Base-by-base conservation (phyloP, 768 basidiomycete genomes). In the Pleurotus tuber-regium region DNA sequence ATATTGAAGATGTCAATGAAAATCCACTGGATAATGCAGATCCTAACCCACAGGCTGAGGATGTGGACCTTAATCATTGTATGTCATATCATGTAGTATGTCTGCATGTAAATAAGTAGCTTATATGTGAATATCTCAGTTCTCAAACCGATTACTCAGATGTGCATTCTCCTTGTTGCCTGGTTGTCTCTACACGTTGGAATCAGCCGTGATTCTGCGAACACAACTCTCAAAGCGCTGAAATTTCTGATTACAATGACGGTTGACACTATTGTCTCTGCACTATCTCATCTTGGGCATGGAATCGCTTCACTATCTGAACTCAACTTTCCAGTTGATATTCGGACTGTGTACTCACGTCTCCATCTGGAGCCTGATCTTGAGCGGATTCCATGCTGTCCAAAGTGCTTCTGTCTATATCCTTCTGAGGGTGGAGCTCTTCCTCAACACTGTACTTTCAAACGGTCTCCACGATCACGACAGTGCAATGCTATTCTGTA, bases 171-270 rank as follows among this genome's bases (percentile, higher is more conserved):
- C 12, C 51, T 64, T 46, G 54, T 50, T 18, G 50, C 54, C 26
- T 65, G 65, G 65, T 57, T 66, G 3, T 51, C 54, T 30, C 48
- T 58, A n/a, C 36, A 30, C 39, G 58, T 51, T 52, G 59, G 61
- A 8, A 31, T 60, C 4, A 66, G 65, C 52, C 54, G 57, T 5
- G 24, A 39, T 5, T 48, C 50, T 23, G 35, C 59, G n/a, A 61
- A 61, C 26, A 56, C 24, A 18, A 23, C 59, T 24, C 39, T 65
- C 19, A 53, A 59, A 48, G 57, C 56, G 12, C 19, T 64, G 16
- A 53, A 55, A 4, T 44, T 65, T 24, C 57, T 66, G 23, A 8
- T 64, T 12, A 41, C 43, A 18, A 57, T 33, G 8, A 40, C 47
- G 30, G 26, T 61, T 7, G 21, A 50, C 24, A 54, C 56, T 23